Base-by-base conservation (phyloP, 345 rosid species). In the Salix dunnii region DNA sequence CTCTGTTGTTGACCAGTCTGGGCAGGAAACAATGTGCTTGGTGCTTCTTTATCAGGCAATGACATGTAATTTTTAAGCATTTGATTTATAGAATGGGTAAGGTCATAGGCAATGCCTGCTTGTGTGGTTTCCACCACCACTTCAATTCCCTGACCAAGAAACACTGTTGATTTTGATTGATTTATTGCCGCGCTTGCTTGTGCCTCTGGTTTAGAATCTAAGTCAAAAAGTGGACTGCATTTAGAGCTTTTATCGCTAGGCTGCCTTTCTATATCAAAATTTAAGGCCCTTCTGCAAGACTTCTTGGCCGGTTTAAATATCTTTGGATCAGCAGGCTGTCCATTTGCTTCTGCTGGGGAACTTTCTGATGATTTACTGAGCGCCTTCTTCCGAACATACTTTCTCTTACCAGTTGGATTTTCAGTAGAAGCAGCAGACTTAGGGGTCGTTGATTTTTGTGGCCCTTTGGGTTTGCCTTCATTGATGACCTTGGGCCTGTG, bases 11-110 rank as follows among this genome's bases (percentile, higher is more conserved):
- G 74, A 68, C 48, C 73, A 71, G 71, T 80, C 76, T 81, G 79
- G 9, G 70, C 46, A 23, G 82, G 83, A 61, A 75, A 25, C 71
- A 90, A 86, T 31, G 89, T 77, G 76, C 64, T 73, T 53, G 84
- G 89, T 58, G 77, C 83, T 61, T 84, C 78, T 67, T 70, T 84
- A 67, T 77, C 85, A 30, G 80, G 74, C 68, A 76, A 9, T 36
- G 79, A 33, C 20, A 69, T 55, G 68, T 76, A 75, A 9, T 78
- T 81, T 53, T 72, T 30, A 49, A 75, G 69, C 67, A 74, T 80
- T 80, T 82, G 83, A 58, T 81, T 77, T 12, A 74, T 69, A 16
- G 85, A 80, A 40, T 13, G 40, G 49, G 49, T 69, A 30, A 64
- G 74, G 68, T 77, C 77, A 74, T 64, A 76, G 35, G 78, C 75